These are phyloP conservation scores for Tylopilus cervinicoccineus DNA, from an alignment of 768 basidiomycete species.

Conservation along the genomic window DNA sequence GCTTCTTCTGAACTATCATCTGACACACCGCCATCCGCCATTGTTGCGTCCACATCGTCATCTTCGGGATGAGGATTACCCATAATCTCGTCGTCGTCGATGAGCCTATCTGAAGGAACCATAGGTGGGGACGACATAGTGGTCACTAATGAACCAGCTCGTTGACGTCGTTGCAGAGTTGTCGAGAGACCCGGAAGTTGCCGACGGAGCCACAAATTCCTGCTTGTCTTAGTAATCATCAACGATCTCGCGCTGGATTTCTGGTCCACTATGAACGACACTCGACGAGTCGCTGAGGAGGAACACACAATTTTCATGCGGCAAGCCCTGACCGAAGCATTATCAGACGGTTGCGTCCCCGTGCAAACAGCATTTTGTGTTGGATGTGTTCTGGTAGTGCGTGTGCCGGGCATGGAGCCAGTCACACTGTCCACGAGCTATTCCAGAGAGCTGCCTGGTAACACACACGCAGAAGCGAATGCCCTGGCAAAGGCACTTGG, in stretches of 20 bases:
- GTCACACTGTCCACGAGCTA: constrained; percentile 74
- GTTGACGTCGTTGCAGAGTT: constrained; percentile 7
- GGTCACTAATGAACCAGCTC: constrained; percentile 20
- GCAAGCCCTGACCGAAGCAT: constrained; percentile 66
- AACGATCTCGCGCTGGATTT: not conserved
- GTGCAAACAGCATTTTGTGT: constrained; percentile 83
- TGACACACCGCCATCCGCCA: constrained; percentile 44
- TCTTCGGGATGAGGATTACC: constrained; percentile 45
- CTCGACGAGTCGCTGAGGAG: constrained; percentile 6
- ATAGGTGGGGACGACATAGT: constrained; percentile 55
- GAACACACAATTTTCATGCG: constrained; percentile 46
- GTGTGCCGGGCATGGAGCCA: constrained; percentile 38
- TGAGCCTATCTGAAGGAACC: constrained; percentile 31
- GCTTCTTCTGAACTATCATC: constrained; percentile 89
- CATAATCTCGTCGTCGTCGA: constrained; percentile 61
- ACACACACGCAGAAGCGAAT: constrained; percentile 97
- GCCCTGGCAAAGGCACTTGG: constrained; percentile 68
- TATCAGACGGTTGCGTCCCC: constrained; percentile 54
- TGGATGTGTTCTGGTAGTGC: constrained; percentile 71
- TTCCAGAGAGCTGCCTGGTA: constrained; percentile 88
- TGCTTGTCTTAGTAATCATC: not conserved
- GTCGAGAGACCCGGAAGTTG: constrained; percentile 15
- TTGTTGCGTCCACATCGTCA: constrained; percentile 52
- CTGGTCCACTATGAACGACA: constrained; percentile 1
- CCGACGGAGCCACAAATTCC: constrained; percentile 27